A percentile compares a stretch with the other conserved stretches of the same genome.
phyloP scores from a whole-genome alignment of 176 grass and related monocot genomes.

The bread wheat (Triticum aestivum) region IWGSC_CS_RefSeq_v2.1 NC_057797.1:286210422-286210921 shows the following conservation, averaged over 20 bases:
- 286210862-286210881: too few relatives aligned
- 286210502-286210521: not conserved
- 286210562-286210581: not conserved
- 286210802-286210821: too few relatives aligned
- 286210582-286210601: not conserved
- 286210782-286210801: too few relatives aligned
- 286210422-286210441: not conserved
- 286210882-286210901: too few relatives aligned
- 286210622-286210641: not conserved
- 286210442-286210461: not conserved
- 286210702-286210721: too few relatives aligned
- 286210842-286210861: too few relatives aligned
- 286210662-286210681: not conserved
- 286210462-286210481: not conserved
- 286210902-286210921: too few relatives aligned
- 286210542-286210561: not conserved
- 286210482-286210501: not conserved
- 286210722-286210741: not conserved
- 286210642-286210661: not conserved
- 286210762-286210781: too few relatives aligned
- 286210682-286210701: not conserved
- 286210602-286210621: not conserved
- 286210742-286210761: too few relatives aligned
- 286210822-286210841: too few relatives aligned
- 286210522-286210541: not conserved